Evolutionary conservation across 1,139 yeast species (phyloP).

Genomic region (Blastobotrys capitulatus): DNA sequence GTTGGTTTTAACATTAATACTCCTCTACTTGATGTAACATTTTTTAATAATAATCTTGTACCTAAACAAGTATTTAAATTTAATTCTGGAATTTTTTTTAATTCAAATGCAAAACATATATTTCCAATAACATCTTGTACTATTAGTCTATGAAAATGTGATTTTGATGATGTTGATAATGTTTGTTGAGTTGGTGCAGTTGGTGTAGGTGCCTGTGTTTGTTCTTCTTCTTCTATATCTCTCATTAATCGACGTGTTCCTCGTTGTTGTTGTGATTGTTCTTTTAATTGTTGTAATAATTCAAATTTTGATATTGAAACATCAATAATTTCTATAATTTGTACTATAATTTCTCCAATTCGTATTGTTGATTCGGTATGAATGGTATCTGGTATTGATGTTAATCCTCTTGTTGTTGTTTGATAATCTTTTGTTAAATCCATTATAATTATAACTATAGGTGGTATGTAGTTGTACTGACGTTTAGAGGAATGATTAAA

Average conservation of each 20-base stretch:
- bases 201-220: neutral
- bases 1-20: constrained; percentile 21
- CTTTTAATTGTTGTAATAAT: constrained; percentile 18
- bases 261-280: constrained; percentile 5
- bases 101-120: constrained; percentile 25
- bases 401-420: neutral
- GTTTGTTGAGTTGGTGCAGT: neutral
- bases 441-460: too few species aligned
- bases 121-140: constrained; percentile 24
- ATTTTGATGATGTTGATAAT: neutral
- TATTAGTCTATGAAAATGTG: constrained; percentile 19
- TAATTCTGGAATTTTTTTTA: constrained; percentile 17
- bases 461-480: too few species aligned
- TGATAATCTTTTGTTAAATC: neutral
- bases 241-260: constrained; percentile 2
- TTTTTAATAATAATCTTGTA: constrained; percentile 14
- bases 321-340: constrained; percentile 21
- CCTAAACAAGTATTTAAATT: constrained; percentile 19
- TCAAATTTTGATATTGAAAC: constrained; percentile 22
- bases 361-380: neutral
- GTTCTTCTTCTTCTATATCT: constrained; percentile 10
- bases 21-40: constrained; percentile 18
- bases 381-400: neutral
- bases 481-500: too few species aligned
- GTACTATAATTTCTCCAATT: constrained; percentile 19